Base-by-base conservation (phyloP, 164 flowering plant genomes). In the Magnolia kwangsiensis region DNA sequence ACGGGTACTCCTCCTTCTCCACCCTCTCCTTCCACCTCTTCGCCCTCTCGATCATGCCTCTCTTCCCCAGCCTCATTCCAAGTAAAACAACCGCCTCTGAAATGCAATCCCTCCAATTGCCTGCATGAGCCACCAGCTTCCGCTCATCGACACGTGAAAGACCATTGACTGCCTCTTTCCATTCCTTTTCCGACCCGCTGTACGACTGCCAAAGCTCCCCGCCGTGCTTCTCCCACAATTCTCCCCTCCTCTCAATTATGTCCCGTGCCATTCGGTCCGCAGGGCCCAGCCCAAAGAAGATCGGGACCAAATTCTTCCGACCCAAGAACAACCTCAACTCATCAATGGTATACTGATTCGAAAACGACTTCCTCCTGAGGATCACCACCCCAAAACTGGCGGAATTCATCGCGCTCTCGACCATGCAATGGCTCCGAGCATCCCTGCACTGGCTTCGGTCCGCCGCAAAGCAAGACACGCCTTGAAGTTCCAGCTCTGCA, bases 81-180 rank as follows among this genome's bases (percentile, higher is more conserved):
- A 95, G 73, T 7, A 90, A 85, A n/a, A 90, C 82, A 14, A 93
- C 94, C 5, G 90, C 89, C 72, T 86, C 81, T 66, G 87, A 74
- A 74, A 95, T 88, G 78, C 99, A 93, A 71, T 95, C 96, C 79
- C 99, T 88, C 97, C 96, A 95, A 68, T 88, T 85, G 24, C 97
- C 96, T 72, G 88, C 88, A 49, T 87, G 90, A 75, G 94, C 96
- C 78, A 88, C 97, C 50, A 95, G 78, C 67, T 88, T 90, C 90
- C 93, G 87, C 24, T 90, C 96, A 82, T 88, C 90, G 7, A 87
- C 88, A 63, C 92, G 87, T 45, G 87, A 83, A 55, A 95, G 89
- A 23, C 89, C 86, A 75, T 82, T 73, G 45, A 95, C 84, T 0
- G 97, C 98, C 75, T 93, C 97, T 79, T 78, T 92, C 98, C 98